phyloP scores from a whole-genome alignment of 805 yeast genomes.

The Kazachstania taianensis region DNA sequence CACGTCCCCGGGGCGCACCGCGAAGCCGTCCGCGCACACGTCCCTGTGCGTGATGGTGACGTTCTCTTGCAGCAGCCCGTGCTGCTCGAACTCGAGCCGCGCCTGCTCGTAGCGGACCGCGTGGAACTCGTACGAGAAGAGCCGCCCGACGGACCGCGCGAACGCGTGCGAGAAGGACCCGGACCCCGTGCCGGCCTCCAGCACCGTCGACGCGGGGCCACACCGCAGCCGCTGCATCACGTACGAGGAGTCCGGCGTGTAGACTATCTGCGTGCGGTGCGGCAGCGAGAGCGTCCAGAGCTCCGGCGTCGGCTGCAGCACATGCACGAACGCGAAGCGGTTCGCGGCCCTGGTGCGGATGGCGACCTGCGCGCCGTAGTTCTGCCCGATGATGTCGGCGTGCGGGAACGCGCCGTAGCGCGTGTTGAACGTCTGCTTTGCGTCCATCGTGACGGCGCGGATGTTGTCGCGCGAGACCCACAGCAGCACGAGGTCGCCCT shows the following conservation, averaged over 20 bases:
- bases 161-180: constrained; percentile 92
- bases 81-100: constrained; percentile 59
- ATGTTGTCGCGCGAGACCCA: constrained; percentile 75
- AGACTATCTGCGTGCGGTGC: constrained; percentile 95
- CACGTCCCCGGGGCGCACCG: constrained; percentile 29
- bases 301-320: constrained; percentile 88
- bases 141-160: constrained; percentile 69
- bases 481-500: constrained; percentile 78
- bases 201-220: constrained; percentile 63
- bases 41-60: constrained; percentile 80
- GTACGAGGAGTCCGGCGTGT: constrained; percentile 89
- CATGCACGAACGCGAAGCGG: constrained; percentile 67
- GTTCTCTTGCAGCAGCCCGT: constrained; percentile 43
- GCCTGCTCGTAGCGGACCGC: constrained; percentile 78
- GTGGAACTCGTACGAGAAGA: constrained; percentile 88
- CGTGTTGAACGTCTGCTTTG: constrained; percentile 62
- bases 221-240: constrained; percentile 75
- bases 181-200: constrained; percentile 97
- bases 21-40: constrained; percentile 83
- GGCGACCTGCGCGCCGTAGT: constrained; percentile 78
- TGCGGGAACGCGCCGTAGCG: constrained; percentile 89
- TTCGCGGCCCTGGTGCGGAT: constrained; percentile 47
- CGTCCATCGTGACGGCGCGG: constrained; percentile 57
- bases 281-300: constrained; percentile 94
- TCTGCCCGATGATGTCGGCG: constrained; percentile 65